Conservation (phyloP, 2,329 filamentous ascomycete species). For the Coccinonectria pachysandricola region DNA sequence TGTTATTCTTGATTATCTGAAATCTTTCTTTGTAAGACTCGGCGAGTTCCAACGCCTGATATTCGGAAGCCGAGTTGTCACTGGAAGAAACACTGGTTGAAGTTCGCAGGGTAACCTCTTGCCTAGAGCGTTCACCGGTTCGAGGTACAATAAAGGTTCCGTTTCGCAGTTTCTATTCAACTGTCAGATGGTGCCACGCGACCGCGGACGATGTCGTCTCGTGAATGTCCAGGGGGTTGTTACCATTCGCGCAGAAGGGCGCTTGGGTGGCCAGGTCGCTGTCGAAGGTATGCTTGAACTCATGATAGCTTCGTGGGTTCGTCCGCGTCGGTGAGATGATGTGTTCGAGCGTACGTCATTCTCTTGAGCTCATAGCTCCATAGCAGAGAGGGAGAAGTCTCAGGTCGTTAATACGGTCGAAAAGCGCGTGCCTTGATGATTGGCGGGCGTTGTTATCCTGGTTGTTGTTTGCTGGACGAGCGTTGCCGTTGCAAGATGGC, state of each 20-base stretch:
- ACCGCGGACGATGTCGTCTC: background rate
- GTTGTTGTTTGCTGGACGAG: slow-evolving; percentile 1
- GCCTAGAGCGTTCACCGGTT: slow-evolving; percentile 75
- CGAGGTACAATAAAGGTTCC: slow-evolving; percentile 79
- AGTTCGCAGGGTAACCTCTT: slow-evolving; percentile 65
- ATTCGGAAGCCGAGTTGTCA: slow-evolving; percentile 14
- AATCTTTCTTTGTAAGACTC: slow-evolving; percentile 27
- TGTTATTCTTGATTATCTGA: slow-evolving; percentile 25
- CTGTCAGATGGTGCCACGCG: slow-evolving; percentile 5
- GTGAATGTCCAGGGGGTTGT: slow-evolving; percentile 11
- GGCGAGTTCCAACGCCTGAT: slow-evolving; percentile 11
- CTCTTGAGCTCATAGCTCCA: slow-evolving; percentile 12
- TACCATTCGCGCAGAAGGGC: slow-evolving; percentile 37
- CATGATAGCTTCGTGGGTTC: slow-evolving; percentile 32
- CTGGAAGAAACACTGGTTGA: slow-evolving; percentile 22
- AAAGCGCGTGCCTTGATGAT: too few species aligned
- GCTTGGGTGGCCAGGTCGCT: slow-evolving; percentile 31
- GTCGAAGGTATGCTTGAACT: slow-evolving; percentile 23
- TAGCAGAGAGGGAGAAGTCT: too few species aligned
- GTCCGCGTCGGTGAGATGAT: slow-evolving; percentile 12
- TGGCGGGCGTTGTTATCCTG: too few species aligned
- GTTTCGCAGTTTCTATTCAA: slow-evolving; percentile 59
- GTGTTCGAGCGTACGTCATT: slow-evolving; percentile 14
- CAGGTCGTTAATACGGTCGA: too few species aligned
- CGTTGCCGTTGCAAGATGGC: too few species aligned